These are phyloP conservation scores for Carallia brachiata DNA, from an alignment of 345 rosid genomes.

Conservation along the genomic window DNA sequence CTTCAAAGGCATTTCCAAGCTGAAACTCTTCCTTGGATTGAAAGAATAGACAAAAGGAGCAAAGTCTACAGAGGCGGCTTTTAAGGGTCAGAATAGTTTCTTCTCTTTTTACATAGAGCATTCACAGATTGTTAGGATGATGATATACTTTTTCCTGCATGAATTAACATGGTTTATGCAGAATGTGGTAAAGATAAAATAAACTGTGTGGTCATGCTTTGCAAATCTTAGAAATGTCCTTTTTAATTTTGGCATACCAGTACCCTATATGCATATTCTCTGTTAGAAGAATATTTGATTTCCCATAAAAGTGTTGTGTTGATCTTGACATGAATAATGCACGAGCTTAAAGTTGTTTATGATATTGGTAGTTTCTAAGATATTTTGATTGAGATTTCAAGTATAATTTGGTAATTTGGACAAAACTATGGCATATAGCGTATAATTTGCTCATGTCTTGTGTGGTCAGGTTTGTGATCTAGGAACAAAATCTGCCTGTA, in stretches of 20 bases:
- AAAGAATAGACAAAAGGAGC: slow-evolving; percentile 92
- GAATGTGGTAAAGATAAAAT: not conserved
- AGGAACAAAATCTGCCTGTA: not conserved
- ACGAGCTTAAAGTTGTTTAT: no score
- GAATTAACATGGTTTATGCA: not conserved
- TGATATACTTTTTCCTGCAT: not conserved
- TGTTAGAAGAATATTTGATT: not conserved
- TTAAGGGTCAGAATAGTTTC: slow-evolving; percentile 52
- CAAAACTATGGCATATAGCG: not conserved
- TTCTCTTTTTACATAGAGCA: not conserved
- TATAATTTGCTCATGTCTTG: not conserved
- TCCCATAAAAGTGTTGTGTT: no score
- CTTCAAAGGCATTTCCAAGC: slow-evolving; percentile 99
- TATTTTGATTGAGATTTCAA: not conserved
- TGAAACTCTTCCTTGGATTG: slow-evolving; percentile 81
- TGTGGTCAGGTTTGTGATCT: not conserved
- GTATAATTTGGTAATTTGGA: not conserved
- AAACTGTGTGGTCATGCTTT: no score
- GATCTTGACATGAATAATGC: no score
- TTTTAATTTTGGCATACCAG: no score
- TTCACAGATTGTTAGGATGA: not conserved
- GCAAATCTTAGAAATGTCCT: no score
- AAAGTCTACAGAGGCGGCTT: slow-evolving; percentile 89
- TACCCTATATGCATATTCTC: not conserved
- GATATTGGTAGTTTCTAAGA: no score